Conservation (phyloP, 2,329 filamentous ascomycete species). For the Calonectria leucothoes region DNA sequence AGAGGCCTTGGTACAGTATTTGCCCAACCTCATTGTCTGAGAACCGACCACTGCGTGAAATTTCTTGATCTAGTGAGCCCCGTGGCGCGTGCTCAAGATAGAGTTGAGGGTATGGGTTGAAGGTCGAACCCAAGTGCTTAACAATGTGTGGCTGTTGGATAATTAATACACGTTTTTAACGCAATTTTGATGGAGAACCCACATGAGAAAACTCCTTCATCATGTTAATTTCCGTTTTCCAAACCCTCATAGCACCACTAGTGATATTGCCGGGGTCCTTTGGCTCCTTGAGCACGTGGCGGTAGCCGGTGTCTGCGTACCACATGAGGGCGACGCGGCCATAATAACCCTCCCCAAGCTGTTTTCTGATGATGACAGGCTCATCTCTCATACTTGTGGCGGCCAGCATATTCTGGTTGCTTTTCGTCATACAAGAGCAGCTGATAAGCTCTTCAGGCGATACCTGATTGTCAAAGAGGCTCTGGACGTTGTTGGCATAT, state of each 20-base stretch:
- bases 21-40: not conserved
- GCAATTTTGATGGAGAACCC: not conserved
- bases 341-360: not conserved
- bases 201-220: not conserved
- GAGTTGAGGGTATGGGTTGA: not conserved
- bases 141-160: not conserved
- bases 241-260: not conserved
- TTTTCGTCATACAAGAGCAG: not conserved
- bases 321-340: not conserved
- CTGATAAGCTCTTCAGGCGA: not conserved
- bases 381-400: not conserved
- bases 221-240: not conserved
- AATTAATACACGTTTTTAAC: not conserved
- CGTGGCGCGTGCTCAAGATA: not conserved
- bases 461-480: not conserved
- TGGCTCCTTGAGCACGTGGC: not conserved
- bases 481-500: not conserved
- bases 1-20: not conserved
- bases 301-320: not conserved
- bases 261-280: not conserved
- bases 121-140: not conserved
- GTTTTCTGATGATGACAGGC: not conserved
- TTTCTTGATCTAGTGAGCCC: not conserved
- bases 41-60: not conserved
- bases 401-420: not conserved